Conservation (phyloP, 495 filamentous ascomycete genomes). For the Darksidea phi region DNA sequence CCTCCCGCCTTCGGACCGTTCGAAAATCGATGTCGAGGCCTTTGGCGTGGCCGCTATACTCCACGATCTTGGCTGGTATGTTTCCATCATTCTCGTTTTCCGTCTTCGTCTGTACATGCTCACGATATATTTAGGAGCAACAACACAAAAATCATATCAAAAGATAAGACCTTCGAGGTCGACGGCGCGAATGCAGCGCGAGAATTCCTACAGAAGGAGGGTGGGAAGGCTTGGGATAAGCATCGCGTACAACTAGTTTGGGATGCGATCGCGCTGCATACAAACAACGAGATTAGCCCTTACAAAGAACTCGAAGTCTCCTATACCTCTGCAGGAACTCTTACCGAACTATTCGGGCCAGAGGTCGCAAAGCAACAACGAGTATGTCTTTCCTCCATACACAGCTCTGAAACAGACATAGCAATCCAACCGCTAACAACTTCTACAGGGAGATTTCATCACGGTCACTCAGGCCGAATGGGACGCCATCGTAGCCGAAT, state of each 20-base stretch:
- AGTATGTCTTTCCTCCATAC: slow-evolving; percentile 34
- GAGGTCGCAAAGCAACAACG: slow-evolving; percentile 19
- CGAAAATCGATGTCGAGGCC: slow-evolving; percentile 51
- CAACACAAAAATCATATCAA: slow-evolving; percentile 40
- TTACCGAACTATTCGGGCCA: slow-evolving; percentile 52
- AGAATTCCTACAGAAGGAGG: slow-evolving; percentile 42
- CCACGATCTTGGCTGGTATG: slow-evolving; percentile 60
- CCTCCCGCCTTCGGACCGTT: too few species aligned
- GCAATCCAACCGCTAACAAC: too few species aligned
- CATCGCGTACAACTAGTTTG: slow-evolving; percentile 50
- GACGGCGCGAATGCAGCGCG: slow-evolving; percentile 54
- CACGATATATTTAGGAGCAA: too few species aligned
- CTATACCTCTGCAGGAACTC: slow-evolving; percentile 46
- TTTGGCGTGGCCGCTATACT: slow-evolving; percentile 51
- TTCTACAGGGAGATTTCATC: too few species aligned
- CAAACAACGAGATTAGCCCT: slow-evolving; percentile 44
- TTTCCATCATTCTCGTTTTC: too few species aligned
- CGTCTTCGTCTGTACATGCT: too few species aligned
- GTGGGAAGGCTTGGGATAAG: slow-evolving; percentile 40
- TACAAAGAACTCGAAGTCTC: slow-evolving; percentile 52
- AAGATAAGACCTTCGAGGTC: slow-evolving; percentile 57
- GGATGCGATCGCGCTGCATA: slow-evolving; percentile 57
- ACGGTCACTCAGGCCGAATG: too few species aligned
- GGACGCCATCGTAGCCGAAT: slow-evolving; percentile 43
- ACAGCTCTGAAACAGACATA: slow-evolving; percentile 43